A percentile compares a stretch with the other conserved stretches of the same genome.
These are phyloP conservation scores for Brettanomyces nanus DNA, from an alignment of 805 yeast species.

Conservation along the genomic window DNA sequence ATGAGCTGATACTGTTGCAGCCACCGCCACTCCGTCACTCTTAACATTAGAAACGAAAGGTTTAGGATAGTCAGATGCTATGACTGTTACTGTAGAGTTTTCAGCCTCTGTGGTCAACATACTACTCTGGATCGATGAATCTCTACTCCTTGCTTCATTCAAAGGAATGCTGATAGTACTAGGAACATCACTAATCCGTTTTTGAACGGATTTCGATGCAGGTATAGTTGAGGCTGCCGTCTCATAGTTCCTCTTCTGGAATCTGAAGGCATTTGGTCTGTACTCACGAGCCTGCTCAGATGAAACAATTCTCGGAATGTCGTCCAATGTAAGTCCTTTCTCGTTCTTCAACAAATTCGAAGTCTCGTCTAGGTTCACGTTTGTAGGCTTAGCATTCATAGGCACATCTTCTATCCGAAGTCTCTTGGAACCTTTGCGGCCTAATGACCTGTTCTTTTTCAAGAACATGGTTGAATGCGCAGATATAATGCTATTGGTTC, in stretches of 20 bases:
- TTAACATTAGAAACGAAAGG: not conserved
- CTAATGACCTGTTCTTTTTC: slow-evolving; percentile 9
- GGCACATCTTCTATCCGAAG: slow-evolving; percentile 24
- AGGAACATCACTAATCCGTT: slow-evolving; percentile 3
- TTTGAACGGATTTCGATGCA: slow-evolving; percentile 22
- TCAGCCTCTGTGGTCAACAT: too few relatives aligned
- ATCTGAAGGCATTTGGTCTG: slow-evolving; percentile 86
- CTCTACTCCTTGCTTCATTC: too few relatives aligned
- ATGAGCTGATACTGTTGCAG: not conserved
- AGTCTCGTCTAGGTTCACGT: slow-evolving; percentile 44
- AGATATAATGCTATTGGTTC: not conserved
- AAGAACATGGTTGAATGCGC: not conserved
- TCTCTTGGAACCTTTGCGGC: slow-evolving; percentile 23
- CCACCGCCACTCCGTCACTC: too few relatives aligned
- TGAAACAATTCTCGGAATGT: slow-evolving; percentile 93
- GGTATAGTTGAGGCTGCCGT: slow-evolving; percentile 30
- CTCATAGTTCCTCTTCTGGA: slow-evolving; percentile 41
- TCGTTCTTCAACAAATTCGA: slow-evolving; percentile 69
- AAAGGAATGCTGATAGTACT: not conserved
- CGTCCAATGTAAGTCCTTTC: slow-evolving; percentile 84
- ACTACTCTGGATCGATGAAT: too few relatives aligned
- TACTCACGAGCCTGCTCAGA: slow-evolving; percentile 93
- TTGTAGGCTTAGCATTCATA: slow-evolving; percentile 16
- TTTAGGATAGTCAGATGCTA: not conserved
- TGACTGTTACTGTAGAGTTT: too few relatives aligned